phyloP scores from a whole-genome alignment of 106 monocot genomes.

The Dactylorhiza incarnata region DNA sequence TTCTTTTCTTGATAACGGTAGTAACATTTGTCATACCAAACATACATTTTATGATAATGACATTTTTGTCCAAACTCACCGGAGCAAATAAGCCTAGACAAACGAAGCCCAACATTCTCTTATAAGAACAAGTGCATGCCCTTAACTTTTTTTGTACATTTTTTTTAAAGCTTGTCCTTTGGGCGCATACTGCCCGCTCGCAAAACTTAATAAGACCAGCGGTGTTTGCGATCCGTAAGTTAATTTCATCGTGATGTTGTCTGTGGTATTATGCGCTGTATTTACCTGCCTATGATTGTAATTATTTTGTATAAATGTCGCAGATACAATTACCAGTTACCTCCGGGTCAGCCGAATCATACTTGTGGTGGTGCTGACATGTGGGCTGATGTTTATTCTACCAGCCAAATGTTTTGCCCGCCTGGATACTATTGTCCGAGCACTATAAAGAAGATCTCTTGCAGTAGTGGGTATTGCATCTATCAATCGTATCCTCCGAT shows the following conservation, averaged over 20 bases:
- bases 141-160: constrained; percentile 9
- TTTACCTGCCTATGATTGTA: background rate
- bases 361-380: constrained; percentile 76
- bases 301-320: constrained; percentile 9
- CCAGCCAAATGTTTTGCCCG: constrained; percentile 63
- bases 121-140: background rate
- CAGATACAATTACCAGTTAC: constrained; percentile 82
- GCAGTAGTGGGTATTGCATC: constrained; percentile 77
- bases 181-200: constrained; percentile 81
- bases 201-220: constrained; percentile 50
- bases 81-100: too few relatives aligned
- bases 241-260: constrained; percentile 4
- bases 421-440: constrained; percentile 88
- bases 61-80: too few relatives aligned
- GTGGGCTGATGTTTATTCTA: constrained; percentile 68
- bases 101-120: background rate
- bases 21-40: too few relatives aligned
- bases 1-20: too few relatives aligned
- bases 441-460: constrained; percentile 52
- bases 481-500: constrained; percentile 13
- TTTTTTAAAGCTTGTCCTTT: constrained; percentile 71
- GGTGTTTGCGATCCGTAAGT: constrained; percentile 95
- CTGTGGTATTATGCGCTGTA: background rate
- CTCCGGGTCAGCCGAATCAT: constrained; percentile 72
- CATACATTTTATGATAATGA: too few relatives aligned